Evolutionary conservation across 2,329 filamentous ascomycete genomes (phyloP), one percentile per base, ranked within the genome.

Genomic region (Leptographium lundbergii): DNA sequence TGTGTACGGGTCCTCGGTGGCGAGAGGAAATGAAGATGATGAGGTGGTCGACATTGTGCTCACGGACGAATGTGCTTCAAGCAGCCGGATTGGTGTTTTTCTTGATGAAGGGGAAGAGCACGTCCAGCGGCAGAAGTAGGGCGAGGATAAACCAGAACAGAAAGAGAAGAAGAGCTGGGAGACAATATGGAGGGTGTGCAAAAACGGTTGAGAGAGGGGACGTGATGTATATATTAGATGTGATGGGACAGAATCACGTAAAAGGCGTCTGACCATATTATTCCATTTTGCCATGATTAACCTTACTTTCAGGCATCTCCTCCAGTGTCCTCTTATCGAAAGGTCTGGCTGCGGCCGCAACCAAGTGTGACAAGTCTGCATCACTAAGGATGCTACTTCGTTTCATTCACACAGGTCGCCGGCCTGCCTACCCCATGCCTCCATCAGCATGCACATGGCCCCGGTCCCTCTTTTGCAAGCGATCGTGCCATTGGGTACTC

Each of bases 1-100:
- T 10, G 69, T 67, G 59, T 69, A 69, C 4, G 72, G 69, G 42
- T 68, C 66, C 57, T 76, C 71, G 2, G 73, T 75, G 27, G 75
- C 71, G 60, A 78, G 69, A 4, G 76, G 75, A 61, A 77, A 78
- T 29, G 66, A 59, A 36, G 68, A 63, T 6, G 66, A 67, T 36
- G 73, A 73, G 57, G 73, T 67, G 57, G 70, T 65, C 50, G 74
- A 68, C 64, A 79, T 78, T 62, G 57, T 67, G 67, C 24, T 17
- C 13, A 17, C 13, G 10, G 22, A 45, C 6, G 17, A 9, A n/a
- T n/a, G 17, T 6, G 42, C 2, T n/a, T 22, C 7, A 45, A 9
- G 42, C 9, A 19, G 19, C n/a, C 19, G 42, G 0, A 19, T 45
- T 10, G 19, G 6, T 57, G n/a, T n/a, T n/a, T 27, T 27, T 13